Evolutionary conservation across 1,284 basidiomycete genomes (phyloP), one percentile per base, ranked within the genome.

Genomic region (Leccinum subrobustum): DNA sequence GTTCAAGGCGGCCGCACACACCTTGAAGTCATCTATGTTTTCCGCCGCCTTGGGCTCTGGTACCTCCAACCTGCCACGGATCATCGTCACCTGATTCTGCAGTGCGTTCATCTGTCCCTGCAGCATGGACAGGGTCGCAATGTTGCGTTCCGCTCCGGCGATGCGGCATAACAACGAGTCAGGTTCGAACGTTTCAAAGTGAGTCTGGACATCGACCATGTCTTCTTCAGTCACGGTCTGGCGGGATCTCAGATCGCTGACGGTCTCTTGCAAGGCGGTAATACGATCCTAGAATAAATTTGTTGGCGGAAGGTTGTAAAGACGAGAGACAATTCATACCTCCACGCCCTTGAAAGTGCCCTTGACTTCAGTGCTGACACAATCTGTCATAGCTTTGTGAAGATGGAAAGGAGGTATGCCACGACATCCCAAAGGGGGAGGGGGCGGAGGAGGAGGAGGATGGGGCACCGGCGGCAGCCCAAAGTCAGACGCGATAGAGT

Each of bases 181-280:
- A 48, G 73, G 69, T 25, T 76, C 79, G 18, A 79, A 73, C n/a
- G 70, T 72, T 33, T 79, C 75, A 29, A 80, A 70, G 47, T 81
- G 78, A 8, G 71, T 71, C 27, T 80, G 68, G 33, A 79, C 73
- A n/a, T 79, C 78, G 50, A 79, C 74, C 47, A 83, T 71, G 44
- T 78, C 75, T 9, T 73, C 68, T 42, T 75, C 73, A 4, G 68
- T 67, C 20, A 61, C 59, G 0, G 58, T 42, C 51, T 75, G 73
- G 25, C 73, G 73, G 11, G 64, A 65, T 35, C 60, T 65, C 2
- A 76, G 56, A 33, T 60, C 61, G 20, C 25, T 27, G 27, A 75
- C 44, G 1, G 52, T 64, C 11, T 56, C 63, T 11, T 71, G 70
- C 62, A 73, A 60, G 7, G 52, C 6, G 6, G 62, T 44, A n/a